Base-by-base conservation (phyloP, 2,329 filamentous ascomycete genomes). In the Elsinoe arachidis region DNA sequence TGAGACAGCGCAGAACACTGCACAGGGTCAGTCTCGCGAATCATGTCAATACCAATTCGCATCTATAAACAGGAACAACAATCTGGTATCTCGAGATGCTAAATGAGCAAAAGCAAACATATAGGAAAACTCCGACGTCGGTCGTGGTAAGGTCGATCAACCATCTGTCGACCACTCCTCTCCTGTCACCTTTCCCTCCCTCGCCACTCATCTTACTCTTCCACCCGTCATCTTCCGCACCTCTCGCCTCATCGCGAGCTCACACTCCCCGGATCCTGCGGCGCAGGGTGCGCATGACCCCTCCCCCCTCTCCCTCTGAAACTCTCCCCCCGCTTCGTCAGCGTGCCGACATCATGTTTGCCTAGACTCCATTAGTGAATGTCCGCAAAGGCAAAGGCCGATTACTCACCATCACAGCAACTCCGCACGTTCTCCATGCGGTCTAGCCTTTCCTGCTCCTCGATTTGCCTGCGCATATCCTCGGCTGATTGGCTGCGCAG, bases 351-450 rank as follows among this genome's bases (percentile, higher is more conserved):
- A 61, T 79, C 76, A 61, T 80, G 77, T 69, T 76, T 76, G 49
- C 76, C 76, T 76, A 58, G 65, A 14, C 37, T 15, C 60, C 65
- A 54, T 56, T 51, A 59, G 34, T 30, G 54, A 43, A 49, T 37
- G 55, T 59, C 55, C 51, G 58, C 11, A 55, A 19, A 47, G 11
- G 1, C 4, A 17, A 54, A 41, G 41, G 49, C 33, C 41, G 19
- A 46, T 58, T 58, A 76, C 86, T 81, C 80, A 92, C 91, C 93
- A 80, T 97, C 93, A 73, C 93, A 99, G 75, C 93, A 99, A 59
- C 92, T 91, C 68, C 93, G 81, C 62, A 99, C 93, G 70, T 99
- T 96, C 78, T 97, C 92, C 66, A 97, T 78, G 61, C 85, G 80
- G 68, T 91, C 88, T 23, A 85, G 78, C 63, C 83, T 78, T 66